A percentile compares a stretch with the other conserved stretches of the same genome.
Evolutionary conservation across 345 rosid species (phyloP).

Genomic region (Populus nigra): DNA sequence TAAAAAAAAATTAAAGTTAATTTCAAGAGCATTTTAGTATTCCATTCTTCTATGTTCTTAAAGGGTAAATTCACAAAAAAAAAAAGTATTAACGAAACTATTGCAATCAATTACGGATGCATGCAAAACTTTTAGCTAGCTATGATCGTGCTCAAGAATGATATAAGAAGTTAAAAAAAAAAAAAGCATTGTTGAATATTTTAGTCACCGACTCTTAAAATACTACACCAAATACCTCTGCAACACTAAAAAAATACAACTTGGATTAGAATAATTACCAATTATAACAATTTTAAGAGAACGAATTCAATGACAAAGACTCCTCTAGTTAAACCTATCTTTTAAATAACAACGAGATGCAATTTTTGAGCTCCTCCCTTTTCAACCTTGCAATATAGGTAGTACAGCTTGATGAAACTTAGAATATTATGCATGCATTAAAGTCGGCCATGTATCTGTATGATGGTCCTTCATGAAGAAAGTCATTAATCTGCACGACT

Average conservation of each 20-base stretch:
- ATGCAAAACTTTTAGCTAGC: neutral
- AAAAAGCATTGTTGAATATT: neutral
- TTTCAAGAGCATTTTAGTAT: too few relatives aligned
- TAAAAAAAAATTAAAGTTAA: too few relatives aligned
- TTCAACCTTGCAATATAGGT: too few relatives aligned
- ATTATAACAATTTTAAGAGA: neutral
- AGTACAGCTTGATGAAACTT: too few relatives aligned
- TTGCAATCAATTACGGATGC: neutral
- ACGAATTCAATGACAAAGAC: neutral
- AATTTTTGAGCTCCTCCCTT: neutral
- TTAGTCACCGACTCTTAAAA: slow-evolving; percentile 6
- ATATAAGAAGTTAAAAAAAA: too few relatives aligned
- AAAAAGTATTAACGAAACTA: neutral
- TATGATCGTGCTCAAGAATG: neutral
- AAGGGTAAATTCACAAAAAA: neutral
- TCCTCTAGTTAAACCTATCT: neutral
- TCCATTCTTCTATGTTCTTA: neutral
- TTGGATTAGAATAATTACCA: neutral
- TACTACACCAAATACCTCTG: neutral
- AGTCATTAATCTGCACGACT: neutral
- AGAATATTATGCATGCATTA: neutral
- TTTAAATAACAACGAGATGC: neutral
- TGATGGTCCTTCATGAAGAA: neutral
- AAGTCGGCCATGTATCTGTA: neutral
- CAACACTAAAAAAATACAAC: neutral